These are phyloP conservation scores for Ophidiomyces ophidiicola DNA, from an alignment of 2,329 filamentous ascomycete genomes.

Conservation along the genomic window DNA sequence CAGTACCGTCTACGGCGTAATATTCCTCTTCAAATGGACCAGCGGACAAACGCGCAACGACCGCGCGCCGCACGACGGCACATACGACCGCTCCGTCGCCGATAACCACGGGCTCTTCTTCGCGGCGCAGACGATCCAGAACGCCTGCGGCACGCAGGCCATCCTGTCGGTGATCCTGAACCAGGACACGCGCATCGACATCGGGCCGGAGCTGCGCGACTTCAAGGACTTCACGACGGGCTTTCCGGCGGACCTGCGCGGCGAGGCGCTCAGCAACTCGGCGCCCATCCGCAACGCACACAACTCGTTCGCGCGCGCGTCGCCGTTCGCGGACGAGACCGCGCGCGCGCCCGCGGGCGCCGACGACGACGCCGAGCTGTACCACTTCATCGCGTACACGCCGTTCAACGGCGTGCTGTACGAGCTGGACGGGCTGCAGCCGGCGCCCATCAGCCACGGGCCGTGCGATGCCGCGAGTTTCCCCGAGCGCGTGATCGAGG, in stretches of 20 bases:
- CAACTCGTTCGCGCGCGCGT: constrained; percentile 79
- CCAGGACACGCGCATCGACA: constrained; percentile 53
- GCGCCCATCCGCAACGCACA: constrained; percentile 65
- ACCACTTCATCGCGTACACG: constrained; percentile 96
- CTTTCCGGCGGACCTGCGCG: constrained; percentile 63
- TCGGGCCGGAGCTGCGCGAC: constrained; percentile 57
- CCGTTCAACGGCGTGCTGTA: constrained; percentile 68
- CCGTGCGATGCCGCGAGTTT: constrained; percentile 59
- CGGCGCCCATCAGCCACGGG: constrained; percentile 82
- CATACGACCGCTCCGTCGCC: constrained; percentile 62
- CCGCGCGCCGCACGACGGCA: constrained; percentile 62
- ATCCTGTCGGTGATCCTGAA: constrained; percentile 86
- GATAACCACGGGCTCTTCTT: constrained; percentile 65
- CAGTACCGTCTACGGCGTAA: constrained; percentile 76
- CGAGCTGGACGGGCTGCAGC: constrained; percentile 90
- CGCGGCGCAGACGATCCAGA: constrained; percentile 93
- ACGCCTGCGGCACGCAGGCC: constrained; percentile 93
- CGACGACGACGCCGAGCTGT: constrained; percentile 70
- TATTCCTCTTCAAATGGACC: constrained; percentile 91
- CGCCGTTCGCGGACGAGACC: constrained; percentile 88
- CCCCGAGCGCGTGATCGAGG: constrained; percentile 68
- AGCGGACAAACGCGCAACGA: constrained; percentile 51
- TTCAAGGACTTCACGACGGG: constrained; percentile 83
- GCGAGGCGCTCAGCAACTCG: constrained; percentile 59
- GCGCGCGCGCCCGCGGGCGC: constrained; percentile 52